phyloP scores from a whole-genome alignment of 1,284 basidiomycete genomes.

The Pisolithus thermaeus region DNA sequence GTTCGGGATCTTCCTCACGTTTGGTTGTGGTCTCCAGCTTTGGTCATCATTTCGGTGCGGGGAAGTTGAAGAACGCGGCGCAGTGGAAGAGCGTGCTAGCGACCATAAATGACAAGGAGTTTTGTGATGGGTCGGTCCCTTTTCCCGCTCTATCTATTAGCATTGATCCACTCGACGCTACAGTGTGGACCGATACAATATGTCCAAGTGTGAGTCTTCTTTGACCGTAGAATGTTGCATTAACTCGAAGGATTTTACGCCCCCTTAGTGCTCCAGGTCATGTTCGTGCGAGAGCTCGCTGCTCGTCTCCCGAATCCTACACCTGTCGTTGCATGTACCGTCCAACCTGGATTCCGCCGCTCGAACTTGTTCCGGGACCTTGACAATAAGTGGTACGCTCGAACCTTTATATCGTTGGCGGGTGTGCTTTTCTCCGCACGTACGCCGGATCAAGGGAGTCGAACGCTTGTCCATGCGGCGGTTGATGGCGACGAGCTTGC shows the following conservation, averaged over 20 bases:
- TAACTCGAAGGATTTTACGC: neutral
- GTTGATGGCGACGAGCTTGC: no score
- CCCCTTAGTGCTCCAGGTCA: slow-evolving; percentile 20
- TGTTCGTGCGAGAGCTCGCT: slow-evolving; percentile 27
- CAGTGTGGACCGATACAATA: slow-evolving; percentile 22
- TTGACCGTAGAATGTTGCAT: neutral
- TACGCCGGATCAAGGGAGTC: slow-evolving; percentile 21
- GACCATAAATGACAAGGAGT: slow-evolving; percentile 12
- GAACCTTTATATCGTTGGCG: neutral
- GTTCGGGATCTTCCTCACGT: slow-evolving; percentile 16
- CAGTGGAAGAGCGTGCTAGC: slow-evolving; percentile 12
- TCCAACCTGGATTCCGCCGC: slow-evolving; percentile 23
- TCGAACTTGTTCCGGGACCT: slow-evolving; percentile 14
- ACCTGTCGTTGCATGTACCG: no score
- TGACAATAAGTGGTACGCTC: no score
- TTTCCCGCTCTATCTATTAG: slow-evolving; percentile 4
- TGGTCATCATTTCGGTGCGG: slow-evolving; percentile 6
- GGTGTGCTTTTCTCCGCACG: slow-evolving; percentile 6
- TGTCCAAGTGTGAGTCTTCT: no score
- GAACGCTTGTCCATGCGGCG: slow-evolving; percentile 8
- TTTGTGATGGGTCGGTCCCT: slow-evolving; percentile 10
- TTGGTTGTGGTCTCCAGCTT: slow-evolving; percentile 23
- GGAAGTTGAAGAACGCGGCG: neutral
- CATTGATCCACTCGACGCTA: neutral
- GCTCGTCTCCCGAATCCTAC: slow-evolving; percentile 13